Conservation (phyloP, 441 rosid genomes). For the Erodium texanum region DNA sequence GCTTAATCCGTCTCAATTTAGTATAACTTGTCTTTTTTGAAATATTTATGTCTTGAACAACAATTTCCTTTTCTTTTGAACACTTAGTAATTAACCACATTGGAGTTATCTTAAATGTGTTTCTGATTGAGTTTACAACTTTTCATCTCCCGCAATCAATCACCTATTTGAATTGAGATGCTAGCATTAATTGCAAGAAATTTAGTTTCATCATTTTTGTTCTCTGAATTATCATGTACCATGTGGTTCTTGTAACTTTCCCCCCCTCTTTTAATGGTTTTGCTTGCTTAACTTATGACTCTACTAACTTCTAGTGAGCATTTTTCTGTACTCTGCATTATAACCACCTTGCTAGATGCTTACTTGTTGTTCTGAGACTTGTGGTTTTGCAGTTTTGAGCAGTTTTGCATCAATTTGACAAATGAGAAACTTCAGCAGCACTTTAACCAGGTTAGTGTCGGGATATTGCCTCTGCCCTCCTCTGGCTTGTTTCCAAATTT, state of each 20-base stretch:
- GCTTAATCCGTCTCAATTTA: constrained; percentile 3
- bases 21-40: neutral
- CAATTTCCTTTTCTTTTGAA: neutral
- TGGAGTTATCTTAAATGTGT: neutral
- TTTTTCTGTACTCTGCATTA: neutral
- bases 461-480: constrained; percentile 12
- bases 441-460: constrained; percentile 58
- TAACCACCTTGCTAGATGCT: constrained; percentile 1
- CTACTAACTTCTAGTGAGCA: neutral
- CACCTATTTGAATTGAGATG: neutral
- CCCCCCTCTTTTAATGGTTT: neutral
- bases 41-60: neutral
- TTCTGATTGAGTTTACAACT: neutral
- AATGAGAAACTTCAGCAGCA: constrained; percentile 82
- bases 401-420: constrained; percentile 74
- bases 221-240: neutral
- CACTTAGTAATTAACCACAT: neutral
- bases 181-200: neutral
- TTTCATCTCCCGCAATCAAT: neutral
- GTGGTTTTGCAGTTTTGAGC: constrained; percentile 56
- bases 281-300: constrained; percentile 27
- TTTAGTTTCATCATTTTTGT: neutral
- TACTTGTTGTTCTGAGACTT: constrained; percentile 5
- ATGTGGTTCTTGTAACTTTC: no score
- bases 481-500: constrained; percentile 13